These are phyloP conservation scores for Coemansia sp. DNA, from an alignment of 192 early-diverging fungal genomes.

Conservation along the genomic window DNA sequence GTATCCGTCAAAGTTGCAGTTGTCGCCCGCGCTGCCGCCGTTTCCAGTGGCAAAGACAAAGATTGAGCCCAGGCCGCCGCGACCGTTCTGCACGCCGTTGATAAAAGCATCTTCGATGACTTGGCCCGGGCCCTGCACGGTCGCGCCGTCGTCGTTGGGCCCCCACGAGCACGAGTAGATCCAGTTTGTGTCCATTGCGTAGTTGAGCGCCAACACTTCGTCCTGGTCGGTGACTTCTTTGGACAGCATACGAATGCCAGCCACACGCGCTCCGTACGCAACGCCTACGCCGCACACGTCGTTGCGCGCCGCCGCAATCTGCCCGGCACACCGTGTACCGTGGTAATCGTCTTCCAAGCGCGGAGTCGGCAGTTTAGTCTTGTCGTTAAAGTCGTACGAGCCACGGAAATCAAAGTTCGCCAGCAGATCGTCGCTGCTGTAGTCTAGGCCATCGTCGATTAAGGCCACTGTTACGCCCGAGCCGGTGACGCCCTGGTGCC, in stretches of 20 bases:
- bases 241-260: slow-evolving; percentile 89
- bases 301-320: slow-evolving; percentile 92
- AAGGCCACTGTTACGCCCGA: slow-evolving; percentile 83
- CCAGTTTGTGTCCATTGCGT: slow-evolving; percentile 80
- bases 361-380: slow-evolving; percentile 72
- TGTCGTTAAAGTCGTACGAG: slow-evolving; percentile 95
- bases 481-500: slow-evolving; percentile 88
- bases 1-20: slow-evolving; percentile 97
- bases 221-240: slow-evolving; percentile 87
- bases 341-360: slow-evolving; percentile 78
- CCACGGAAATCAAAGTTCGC: slow-evolving; percentile 88
- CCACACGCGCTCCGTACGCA: slow-evolving; percentile 82
- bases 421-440: slow-evolving; percentile 75
- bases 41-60: slow-evolving; percentile 96
- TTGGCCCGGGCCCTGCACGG: slow-evolving; percentile 80
- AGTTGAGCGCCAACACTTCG: slow-evolving; percentile 89
- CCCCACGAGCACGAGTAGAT: slow-evolving; percentile 99
- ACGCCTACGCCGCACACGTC: slow-evolving; percentile 92
- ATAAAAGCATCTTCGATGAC: slow-evolving; percentile 81
- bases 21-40: slow-evolving; percentile 76
- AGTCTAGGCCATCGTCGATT: slow-evolving; percentile 95
- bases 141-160: slow-evolving; percentile 82
- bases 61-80: slow-evolving; percentile 81
- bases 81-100: slow-evolving; percentile 83
- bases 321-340: slow-evolving; percentile 96